Evolutionary conservation across 179 eudicot genomes (phyloP), one percentile per base, ranked within the genome.

Genomic region (Beta macrorhiza): DNA sequence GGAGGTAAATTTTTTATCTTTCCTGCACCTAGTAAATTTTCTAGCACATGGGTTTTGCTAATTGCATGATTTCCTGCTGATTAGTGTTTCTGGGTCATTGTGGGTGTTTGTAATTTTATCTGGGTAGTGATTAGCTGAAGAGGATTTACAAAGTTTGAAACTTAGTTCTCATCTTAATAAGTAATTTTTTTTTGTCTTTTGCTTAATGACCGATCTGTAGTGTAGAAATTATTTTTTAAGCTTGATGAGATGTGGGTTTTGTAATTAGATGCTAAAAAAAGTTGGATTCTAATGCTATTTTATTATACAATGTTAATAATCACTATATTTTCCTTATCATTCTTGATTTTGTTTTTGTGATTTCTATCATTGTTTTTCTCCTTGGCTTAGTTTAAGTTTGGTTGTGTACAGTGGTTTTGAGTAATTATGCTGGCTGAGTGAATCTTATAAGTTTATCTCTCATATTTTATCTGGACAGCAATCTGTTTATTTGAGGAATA

Each of bases 1-100:
- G 45, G 75, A 78, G 87, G 84, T 85, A 75, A 78, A 22, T 17
- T 67, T 22, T 15, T 45, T 49, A 16, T 72, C 44, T 73, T 56
- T 84, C 37, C 20, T 84, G 65, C 74, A 77, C 67, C 75, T 77
- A 76, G 25, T 10, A 7, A 14, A 20, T 45, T 10, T 77, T 82
- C 74, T 51, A 7, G 79, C 81, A 77, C 64, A 73, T 81, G 84
- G 81, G 82, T 73, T 59, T 78, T 81, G 74, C 59, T 67, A 32
- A 13, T 67, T 81, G 1, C 20, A 15, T 79, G 57, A 68, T 79
- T 68, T 83, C 29, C 11, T 79, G 64, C 7, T 79, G 75, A 79
- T 79, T 73, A 37, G 13, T 78, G 74, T 52, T 57, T 67, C 44
- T 61, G 44, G 22, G 67, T 79, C 15, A 75, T 32, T 63, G 67